Evolutionary conservation across 352 stramenopile species (phyloP).

Genomic region (Pythium sp.): DNA sequence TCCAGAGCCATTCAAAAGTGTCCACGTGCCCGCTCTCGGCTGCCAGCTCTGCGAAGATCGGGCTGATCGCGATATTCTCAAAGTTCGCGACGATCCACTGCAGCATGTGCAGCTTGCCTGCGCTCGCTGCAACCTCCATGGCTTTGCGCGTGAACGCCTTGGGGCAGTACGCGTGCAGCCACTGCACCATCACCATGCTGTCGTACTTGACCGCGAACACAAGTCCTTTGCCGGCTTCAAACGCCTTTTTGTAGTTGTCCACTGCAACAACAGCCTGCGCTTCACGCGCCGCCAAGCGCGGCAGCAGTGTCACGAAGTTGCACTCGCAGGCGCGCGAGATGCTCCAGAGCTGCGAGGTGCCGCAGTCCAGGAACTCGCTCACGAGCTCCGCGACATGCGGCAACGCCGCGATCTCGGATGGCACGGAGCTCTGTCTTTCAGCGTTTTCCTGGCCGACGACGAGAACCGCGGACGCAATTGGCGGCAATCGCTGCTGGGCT

Average conservation of each 20-base stretch:
- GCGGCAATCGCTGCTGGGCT: not conserved
- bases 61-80: not conserved
- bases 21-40: not conserved
- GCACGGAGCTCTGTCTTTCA: not conserved
- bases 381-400: not conserved
- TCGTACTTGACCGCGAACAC: not conserved
- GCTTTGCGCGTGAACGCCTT: not conserved
- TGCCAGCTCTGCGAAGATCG: not conserved
- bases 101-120: not conserved
- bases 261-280: not conserved
- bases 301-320: slow-evolving; percentile 19
- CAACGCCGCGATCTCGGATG: not conserved
- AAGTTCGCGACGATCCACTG: not conserved
- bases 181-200: not conserved
- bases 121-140: not conserved
- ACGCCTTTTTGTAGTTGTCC: not conserved
- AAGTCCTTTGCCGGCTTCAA: not conserved
- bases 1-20: not conserved
- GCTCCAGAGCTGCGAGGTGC: not conserved
- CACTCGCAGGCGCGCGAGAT: not conserved
- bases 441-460: not conserved
- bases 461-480: not conserved
- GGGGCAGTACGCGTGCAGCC: slow-evolving; percentile 5
- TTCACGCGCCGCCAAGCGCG: slow-evolving; percentile 17
- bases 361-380: slow-evolving; percentile 1